Evolutionary conservation across 1,139 yeast genomes (phyloP).

Genomic region (Ogataea hybrid): DNA sequence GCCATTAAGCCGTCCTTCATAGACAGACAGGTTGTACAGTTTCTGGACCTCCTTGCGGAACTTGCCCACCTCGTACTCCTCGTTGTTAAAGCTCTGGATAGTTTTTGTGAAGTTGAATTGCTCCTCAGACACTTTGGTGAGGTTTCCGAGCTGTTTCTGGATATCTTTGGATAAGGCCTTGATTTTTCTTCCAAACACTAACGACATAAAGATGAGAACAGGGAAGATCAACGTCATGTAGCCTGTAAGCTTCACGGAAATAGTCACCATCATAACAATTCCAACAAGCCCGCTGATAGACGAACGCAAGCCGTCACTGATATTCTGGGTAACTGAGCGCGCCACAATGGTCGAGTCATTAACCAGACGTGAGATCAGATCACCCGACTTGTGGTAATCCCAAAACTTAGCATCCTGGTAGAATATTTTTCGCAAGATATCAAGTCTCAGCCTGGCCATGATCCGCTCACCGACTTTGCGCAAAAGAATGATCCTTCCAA

Average conservation of each 20-base stretch:
- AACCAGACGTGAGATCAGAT: conserved; percentile 52
- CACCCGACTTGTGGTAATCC: conserved; percentile 59
- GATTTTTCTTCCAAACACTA: conserved; percentile 52
- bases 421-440: conserved; percentile 48
- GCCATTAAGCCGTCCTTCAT: conserved; percentile 52
- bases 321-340: conserved; percentile 51
- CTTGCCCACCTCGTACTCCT: conserved; percentile 35
- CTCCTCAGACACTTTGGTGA: conserved; percentile 60
- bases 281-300: conserved; percentile 55
- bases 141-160: conserved; percentile 52
- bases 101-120: conserved; percentile 55
- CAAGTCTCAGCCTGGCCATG: conserved; percentile 51
- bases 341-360: conserved; percentile 56
- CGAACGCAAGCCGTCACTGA: conserved; percentile 55
- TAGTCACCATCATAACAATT: conserved; percentile 54
- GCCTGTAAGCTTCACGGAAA: conserved; percentile 53
- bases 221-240: conserved; percentile 58
- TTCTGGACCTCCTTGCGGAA: conserved; percentile 45
- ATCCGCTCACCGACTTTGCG: conserved; percentile 51
- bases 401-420: conserved; percentile 56
- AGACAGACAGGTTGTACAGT: conserved; percentile 44
- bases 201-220: conserved; percentile 48
- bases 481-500: conserved; percentile 48
- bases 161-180: conserved; percentile 48
- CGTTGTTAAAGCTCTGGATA: conserved; percentile 56